These are phyloP conservation scores for Diaporthe capsici DNA, from an alignment of 2,329 filamentous ascomycete genomes.

Conservation along the genomic window DNA sequence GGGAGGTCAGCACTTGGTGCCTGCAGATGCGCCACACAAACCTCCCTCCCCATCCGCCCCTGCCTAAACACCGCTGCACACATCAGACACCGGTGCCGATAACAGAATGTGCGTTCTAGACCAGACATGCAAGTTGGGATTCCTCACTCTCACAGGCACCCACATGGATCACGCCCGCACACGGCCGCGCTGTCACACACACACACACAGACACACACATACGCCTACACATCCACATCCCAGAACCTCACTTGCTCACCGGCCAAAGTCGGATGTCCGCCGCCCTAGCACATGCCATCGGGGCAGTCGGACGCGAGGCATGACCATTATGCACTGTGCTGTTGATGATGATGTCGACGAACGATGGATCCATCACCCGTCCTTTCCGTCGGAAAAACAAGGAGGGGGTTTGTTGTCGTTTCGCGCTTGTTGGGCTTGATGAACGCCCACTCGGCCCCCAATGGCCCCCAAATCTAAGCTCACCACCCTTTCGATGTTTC, in stretches of 20 bases:
- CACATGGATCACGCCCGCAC: conserved; percentile 12
- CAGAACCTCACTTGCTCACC: neutral
- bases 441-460: neutral
- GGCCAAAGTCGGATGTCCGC: conserved; percentile 27
- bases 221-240: neutral
- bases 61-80: conserved; percentile 4
- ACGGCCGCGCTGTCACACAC: conserved; percentile 8
- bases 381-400: neutral
- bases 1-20: conserved; percentile 32
- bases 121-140: neutral
- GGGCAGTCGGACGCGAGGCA: conserved; percentile 15
- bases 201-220: neutral
- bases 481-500: conserved; percentile 2
- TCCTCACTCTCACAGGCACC: neutral
- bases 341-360: neutral
- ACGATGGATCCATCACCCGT: neutral
- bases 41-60: neutral
- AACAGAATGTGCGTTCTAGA: neutral
- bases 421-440: neutral
- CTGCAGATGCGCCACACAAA: conserved; percentile 26
- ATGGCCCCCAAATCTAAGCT: neutral
- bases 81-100: conserved; percentile 20
- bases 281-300: neutral
- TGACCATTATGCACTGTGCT: neutral
- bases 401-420: neutral